A percentile compares a stretch with the other conserved stretches of the same genome.
Conservation (phyloP, 805 yeast species). For the Grigorovia humatica region DNA sequence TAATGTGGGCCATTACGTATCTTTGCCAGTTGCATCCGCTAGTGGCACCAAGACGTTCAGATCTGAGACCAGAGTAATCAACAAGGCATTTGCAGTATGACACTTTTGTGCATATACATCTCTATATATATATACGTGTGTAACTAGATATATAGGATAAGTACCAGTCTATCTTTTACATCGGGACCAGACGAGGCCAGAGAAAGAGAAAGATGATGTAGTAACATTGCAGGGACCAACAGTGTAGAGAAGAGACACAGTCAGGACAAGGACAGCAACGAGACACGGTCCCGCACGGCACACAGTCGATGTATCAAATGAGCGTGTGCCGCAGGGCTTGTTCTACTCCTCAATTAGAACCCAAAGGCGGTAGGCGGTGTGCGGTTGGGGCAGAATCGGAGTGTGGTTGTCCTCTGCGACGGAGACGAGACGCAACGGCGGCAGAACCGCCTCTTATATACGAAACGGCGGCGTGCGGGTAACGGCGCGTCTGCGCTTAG, state of each 20-base stretch:
- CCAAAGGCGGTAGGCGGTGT: slow-evolving; percentile 25
- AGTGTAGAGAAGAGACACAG: neutral
- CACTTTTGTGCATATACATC: neutral
- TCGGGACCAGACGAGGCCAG: too few species aligned
- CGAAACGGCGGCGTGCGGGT: neutral
- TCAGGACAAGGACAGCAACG: neutral
- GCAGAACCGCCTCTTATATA: too few species aligned
- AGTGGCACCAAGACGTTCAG: slow-evolving; percentile 83
- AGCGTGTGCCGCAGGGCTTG: slow-evolving; percentile 34
- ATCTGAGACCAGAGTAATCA: slow-evolving; percentile 66
- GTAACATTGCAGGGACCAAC: neutral
- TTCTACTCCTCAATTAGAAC: slow-evolving; percentile 55
- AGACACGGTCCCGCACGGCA: neutral
- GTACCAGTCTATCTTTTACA: neutral
- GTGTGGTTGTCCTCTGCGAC: neutral
- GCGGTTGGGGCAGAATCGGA: neutral
- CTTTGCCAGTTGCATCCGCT: slow-evolving; percentile 79
- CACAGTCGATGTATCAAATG: slow-evolving; percentile 38
- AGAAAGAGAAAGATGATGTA: neutral
- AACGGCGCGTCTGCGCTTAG: neutral
- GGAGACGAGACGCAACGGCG: neutral
- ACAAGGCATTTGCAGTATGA: too few species aligned
- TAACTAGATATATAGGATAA: too few species aligned
- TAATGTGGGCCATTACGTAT: slow-evolving; percentile 92
- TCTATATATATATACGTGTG: neutral